These are phyloP conservation scores for Pachyrhizus erosus DNA, from an alignment of 306 rosid genomes.

Conservation along the genomic window DNA sequence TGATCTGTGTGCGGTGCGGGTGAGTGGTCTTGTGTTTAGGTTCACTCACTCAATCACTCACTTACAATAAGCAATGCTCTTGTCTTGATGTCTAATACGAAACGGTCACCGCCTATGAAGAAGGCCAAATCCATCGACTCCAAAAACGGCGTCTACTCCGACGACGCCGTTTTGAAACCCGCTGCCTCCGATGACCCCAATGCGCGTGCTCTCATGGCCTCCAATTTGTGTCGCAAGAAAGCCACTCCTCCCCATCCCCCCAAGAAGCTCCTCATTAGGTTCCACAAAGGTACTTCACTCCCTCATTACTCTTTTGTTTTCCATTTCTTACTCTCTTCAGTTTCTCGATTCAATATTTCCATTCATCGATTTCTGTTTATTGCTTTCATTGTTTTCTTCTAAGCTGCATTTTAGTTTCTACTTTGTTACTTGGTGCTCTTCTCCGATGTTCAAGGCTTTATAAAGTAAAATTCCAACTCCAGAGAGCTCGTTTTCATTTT, in stretches of 20 bases:
- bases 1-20: too few relatives aligned
- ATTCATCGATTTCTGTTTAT: neutral
- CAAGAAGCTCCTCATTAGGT: slow-evolving; percentile 85
- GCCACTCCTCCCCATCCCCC: slow-evolving; percentile 77
- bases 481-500: neutral
- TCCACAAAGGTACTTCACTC: slow-evolving; percentile 63
- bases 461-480: neutral
- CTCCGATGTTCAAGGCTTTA: neutral
- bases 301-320: neutral
- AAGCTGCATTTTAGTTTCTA: neutral
- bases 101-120: slow-evolving; percentile 38
- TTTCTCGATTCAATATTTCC: neutral
- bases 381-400: neutral
- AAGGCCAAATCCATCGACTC: slow-evolving; percentile 40
- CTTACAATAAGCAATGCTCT: neutral
- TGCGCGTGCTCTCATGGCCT: slow-evolving; percentile 41
- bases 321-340: neutral
- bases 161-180: slow-evolving; percentile 52
- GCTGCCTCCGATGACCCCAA: slow-evolving; percentile 60
- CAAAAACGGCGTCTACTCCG: neutral
- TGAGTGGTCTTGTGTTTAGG: too few relatives aligned
- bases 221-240: slow-evolving; percentile 86
- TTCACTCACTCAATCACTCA: too few relatives aligned
- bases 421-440: neutral
- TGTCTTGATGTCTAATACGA: neutral